phyloP scores from a whole-genome alignment of 2,329 filamentous ascomycete genomes.

The Colletotrichum salicis region DNA sequence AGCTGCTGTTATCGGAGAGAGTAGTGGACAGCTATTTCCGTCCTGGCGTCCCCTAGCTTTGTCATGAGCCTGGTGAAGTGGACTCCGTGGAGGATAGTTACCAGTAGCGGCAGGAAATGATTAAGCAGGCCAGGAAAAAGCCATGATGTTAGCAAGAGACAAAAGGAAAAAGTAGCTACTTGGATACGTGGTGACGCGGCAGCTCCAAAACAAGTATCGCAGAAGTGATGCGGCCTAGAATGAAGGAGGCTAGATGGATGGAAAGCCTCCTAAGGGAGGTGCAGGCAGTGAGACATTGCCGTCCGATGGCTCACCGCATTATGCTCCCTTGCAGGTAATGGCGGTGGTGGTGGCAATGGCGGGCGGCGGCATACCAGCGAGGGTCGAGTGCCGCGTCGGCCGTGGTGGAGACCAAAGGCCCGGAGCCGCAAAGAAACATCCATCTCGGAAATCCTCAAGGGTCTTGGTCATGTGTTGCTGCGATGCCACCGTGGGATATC shows the following conservation, averaged over 20 bases:
- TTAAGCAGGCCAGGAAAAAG: neutral
- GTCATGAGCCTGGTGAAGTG: neutral
- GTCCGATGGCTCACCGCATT: constrained; percentile 30
- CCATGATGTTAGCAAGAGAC: constrained; percentile 15
- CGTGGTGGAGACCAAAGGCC: constrained; percentile 11
- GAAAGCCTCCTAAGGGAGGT: constrained; percentile 13
- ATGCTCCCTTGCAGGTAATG: constrained; percentile 2
- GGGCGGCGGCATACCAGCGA: neutral
- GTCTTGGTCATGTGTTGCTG: neutral
- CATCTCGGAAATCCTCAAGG: neutral
- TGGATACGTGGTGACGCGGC: constrained; percentile 16
- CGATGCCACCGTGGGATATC: constrained; percentile 3
- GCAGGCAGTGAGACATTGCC: constrained; percentile 25
- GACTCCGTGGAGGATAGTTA: neutral
- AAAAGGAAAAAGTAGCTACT: constrained; percentile 24
- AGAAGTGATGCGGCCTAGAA: neutral
- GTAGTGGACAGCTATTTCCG: constrained; percentile 3
- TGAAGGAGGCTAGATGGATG: constrained; percentile 25
- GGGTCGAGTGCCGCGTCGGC: constrained; percentile 1
- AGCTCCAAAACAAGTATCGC: constrained; percentile 18
- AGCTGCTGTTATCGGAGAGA: constrained; percentile 2
- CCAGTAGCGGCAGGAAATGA: neutral
- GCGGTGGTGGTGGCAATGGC: constrained; percentile 1
- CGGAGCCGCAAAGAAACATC: constrained; percentile 7
- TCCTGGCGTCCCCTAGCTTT: neutral